phyloP scores from a whole-genome alignment of 352 stramenopile species.

The Globisporangium rhizosaccharum region DNA sequence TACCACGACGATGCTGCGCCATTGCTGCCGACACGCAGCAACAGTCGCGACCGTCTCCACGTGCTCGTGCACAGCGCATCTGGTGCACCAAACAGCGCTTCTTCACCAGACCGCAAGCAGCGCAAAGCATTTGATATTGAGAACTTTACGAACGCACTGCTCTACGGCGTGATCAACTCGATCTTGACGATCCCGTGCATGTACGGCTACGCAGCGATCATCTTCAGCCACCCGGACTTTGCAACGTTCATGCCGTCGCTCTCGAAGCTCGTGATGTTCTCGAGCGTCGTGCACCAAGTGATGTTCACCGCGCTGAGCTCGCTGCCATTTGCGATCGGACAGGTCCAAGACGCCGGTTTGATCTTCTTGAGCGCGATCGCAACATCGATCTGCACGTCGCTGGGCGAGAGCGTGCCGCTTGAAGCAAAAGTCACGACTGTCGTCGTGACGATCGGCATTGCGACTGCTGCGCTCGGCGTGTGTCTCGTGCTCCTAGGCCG shows the following conservation, averaged over 20 bases:
- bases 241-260: slow-evolving; percentile 83
- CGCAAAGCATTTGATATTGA: slow-evolving; percentile 12
- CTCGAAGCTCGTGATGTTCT: slow-evolving; percentile 96
- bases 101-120: not conserved
- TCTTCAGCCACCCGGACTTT: slow-evolving; percentile 92
- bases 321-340: slow-evolving; percentile 95
- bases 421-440: slow-evolving; percentile 90
- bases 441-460: slow-evolving; percentile 90
- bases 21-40: slow-evolving; percentile 20
- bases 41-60: slow-evolving; percentile 5
- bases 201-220: slow-evolving; percentile 95
- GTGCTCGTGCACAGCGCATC: not conserved
- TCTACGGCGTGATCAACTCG: slow-evolving; percentile 91
- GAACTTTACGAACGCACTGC: slow-evolving; percentile 56
- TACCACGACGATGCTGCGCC: slow-evolving; percentile 24
- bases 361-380: slow-evolving; percentile 97
- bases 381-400: slow-evolving; percentile 78
- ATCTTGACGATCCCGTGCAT: slow-evolving; percentile 93
- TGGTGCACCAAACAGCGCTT: not conserved
- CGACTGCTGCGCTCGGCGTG: slow-evolving; percentile 89
- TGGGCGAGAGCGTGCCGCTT: slow-evolving; percentile 57
- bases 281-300: slow-evolving; percentile 92
- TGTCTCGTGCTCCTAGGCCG: slow-evolving; percentile 93
- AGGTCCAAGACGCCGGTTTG: slow-evolving; percentile 97
- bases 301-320: slow-evolving; percentile 88